A percentile compares a stretch with the other conserved stretches of the same genome.
Evolutionary conservation across 2,329 filamentous ascomycete species (phyloP).

Genomic region (Arachnomyces sp.): DNA sequence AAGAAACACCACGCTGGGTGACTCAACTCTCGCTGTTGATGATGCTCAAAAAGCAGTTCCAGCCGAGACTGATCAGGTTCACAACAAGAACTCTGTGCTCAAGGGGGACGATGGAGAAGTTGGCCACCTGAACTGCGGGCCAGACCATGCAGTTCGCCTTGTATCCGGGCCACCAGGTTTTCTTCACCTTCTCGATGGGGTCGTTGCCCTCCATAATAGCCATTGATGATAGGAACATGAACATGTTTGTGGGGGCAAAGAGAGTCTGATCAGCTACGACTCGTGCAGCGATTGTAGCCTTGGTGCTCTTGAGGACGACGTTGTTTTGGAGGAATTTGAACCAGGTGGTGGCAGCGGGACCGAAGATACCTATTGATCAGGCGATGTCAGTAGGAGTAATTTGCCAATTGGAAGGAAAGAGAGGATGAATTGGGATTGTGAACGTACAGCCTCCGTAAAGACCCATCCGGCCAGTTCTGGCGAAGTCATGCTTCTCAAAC

Average conservation of each 20-base stretch:
- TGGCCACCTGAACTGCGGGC: constrained; percentile 74
- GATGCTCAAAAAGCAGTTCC: constrained; percentile 52
- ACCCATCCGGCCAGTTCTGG: constrained; percentile 41
- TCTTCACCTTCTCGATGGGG: constrained; percentile 60
- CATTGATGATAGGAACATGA: constrained; percentile 75
- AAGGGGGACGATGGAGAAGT: constrained; percentile 80
- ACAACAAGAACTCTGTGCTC: constrained; percentile 78
- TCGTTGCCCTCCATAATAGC: constrained; percentile 65
- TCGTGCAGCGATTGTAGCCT: constrained; percentile 64
- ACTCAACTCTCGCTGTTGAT: constrained; percentile 41
- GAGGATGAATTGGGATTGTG: not conserved
- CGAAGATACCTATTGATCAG: constrained; percentile 59
- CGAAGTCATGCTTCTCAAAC: constrained; percentile 61
- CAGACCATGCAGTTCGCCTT: constrained; percentile 81
- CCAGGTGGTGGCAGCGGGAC: constrained; percentile 80
- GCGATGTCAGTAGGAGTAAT: constrained; percentile 1
- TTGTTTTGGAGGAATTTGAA: constrained; percentile 67
- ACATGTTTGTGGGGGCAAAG: constrained; percentile 78
- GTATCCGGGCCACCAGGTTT: constrained; percentile 63
- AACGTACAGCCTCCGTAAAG: constrained; percentile 41
- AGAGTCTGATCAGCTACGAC: constrained; percentile 72
- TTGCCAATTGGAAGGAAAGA: constrained; percentile 1
- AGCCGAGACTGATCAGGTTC: constrained; percentile 64
- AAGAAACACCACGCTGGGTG: no score
- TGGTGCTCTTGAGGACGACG: constrained; percentile 56